Base-by-base conservation (phyloP, 805 yeast species). In the Myxozyma monticola region DNA sequence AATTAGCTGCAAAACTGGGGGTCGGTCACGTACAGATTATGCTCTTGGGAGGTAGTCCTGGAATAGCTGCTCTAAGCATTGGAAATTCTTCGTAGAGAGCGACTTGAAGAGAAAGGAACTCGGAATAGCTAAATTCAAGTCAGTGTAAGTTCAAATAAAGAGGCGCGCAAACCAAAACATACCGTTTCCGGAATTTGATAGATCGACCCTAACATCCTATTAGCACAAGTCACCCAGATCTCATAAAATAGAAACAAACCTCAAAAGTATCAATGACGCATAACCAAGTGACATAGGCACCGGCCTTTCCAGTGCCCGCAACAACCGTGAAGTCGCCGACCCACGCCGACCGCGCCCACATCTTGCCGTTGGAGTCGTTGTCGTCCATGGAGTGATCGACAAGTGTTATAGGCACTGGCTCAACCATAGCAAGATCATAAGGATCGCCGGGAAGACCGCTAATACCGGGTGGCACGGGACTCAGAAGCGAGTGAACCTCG, bases 101-200 rank as follows among this genome's bases (percentile, higher is more conserved):
- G 0, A 60, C 60, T 22, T 83, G 71, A 30, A 87, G 71, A 28
- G 50, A 54, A 34, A 68, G 81, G 53, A 87, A 77, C 38, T 86
- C 91, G 30, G 80, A 76, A 65, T 84, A 87, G 33, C 96, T 72
- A 2, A 10, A 20, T 29, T 22, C 22, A 22, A 25, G 20, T 14
- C 20, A 37, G 10, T 22, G 21, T 40, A 36, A 15, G 26, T 17
- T 44, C 28, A 31, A 17, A 22, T 25, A 14, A 14, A 22, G 5
- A 12, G 10, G 40, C 25, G 7, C 3, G 8, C 21, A 10, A n/a
- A 36, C 8, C 4, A n/a, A n/a, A 18, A n/a, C 37, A 6, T 26
- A 49, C 50, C 56, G 29, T 25, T 51, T 48, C 18, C 56, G 34
- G 24, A 51, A 25, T 25, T 26, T 35, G 18, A 48, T 51, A 3